Percentiles rank a stretch among this genome's conserved stretches.
Conservation (phyloP, 139 green algal species). For the Coelastrella sp. region DNA sequence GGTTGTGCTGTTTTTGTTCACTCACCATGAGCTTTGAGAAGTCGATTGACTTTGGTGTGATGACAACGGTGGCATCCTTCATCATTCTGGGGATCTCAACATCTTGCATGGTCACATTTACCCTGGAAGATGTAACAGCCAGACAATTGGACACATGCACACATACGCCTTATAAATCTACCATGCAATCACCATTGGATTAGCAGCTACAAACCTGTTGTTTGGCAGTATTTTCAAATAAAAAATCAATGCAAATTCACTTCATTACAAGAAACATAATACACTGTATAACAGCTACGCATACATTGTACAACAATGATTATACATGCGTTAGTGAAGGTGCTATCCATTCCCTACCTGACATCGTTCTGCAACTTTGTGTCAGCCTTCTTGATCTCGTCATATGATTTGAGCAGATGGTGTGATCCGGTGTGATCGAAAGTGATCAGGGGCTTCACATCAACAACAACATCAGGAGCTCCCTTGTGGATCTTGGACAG, state of each 20-base stretch:
- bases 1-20: too few relatives aligned
- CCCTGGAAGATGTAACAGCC: too few relatives aligned
- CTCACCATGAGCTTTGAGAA: neutral
- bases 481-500: slow-evolving; percentile 7
- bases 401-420: neutral
- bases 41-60: slow-evolving; percentile 5
- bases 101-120: slow-evolving; percentile 19
- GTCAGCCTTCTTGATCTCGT: neutral
- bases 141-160: too few relatives aligned
- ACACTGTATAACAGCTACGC: too few relatives aligned
- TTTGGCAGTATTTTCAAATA: too few relatives aligned
- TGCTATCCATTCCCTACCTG: neutral
- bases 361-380: neutral
- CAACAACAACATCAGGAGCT: neutral
- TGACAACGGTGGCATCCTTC: slow-evolving; percentile 20
- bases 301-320: too few relatives aligned
- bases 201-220: too few relatives aligned
- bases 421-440: neutral
- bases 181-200: too few relatives aligned
- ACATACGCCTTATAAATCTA: too few relatives aligned
- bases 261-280: too few relatives aligned
- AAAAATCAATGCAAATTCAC: too few relatives aligned
- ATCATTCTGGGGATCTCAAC: slow-evolving; percentile 9
- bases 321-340: too few relatives aligned
- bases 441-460: slow-evolving; percentile 30